Evolutionary conservation across 805 yeast species (phyloP), one percentile per base, ranked within the genome.

Genomic region (Ogataea allantospora): DNA sequence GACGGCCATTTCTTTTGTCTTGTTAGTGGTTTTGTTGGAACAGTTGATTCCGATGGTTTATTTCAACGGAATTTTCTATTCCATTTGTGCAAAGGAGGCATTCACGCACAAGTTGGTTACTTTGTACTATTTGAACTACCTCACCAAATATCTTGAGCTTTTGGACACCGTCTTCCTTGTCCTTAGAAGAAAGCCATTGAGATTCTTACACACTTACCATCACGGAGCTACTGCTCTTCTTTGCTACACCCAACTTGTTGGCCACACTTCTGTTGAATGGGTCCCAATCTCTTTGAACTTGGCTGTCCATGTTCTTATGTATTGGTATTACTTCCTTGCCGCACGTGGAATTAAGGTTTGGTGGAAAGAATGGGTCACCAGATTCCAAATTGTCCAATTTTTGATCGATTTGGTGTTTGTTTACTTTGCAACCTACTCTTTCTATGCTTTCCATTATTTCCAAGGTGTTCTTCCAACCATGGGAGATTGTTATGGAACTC

Each of bases 361-460:
- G 97, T 91, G 99, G 99, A 91, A 93, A 70, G 95, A 89, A 71
- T 91, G 96, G 96, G 96, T 91, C 51, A 91, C 99, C 40, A 77
- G 95, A 50, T 81, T 87, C 73, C 99, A 91, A 72, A 91, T 91
- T 67, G 70, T 86, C 56, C 99, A 91, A 70, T 91, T 91, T 60
- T 68, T 91, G 51, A 73, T 91, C 58, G 99, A 91, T 65, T 76
- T 91, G 58, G 78, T 73, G 28, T 89, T 91, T 62, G 95, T 93
- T 48, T 93, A 88, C 73, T 88, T 86, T 65, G 96, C 96, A 35
- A 83, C 95, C 39, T 91, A 87, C 68, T 83, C 96, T 47, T 88
- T 83, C 69, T 88, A 85, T 52, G 89, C 93, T 26, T 70, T 71
- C 61, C 74, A 71, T 44, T 88, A 80, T 71, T 81, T 70, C 58